phyloP scores from a whole-genome alignment of 257 asterid genomes.

The Solanum habrochaites region DNA sequence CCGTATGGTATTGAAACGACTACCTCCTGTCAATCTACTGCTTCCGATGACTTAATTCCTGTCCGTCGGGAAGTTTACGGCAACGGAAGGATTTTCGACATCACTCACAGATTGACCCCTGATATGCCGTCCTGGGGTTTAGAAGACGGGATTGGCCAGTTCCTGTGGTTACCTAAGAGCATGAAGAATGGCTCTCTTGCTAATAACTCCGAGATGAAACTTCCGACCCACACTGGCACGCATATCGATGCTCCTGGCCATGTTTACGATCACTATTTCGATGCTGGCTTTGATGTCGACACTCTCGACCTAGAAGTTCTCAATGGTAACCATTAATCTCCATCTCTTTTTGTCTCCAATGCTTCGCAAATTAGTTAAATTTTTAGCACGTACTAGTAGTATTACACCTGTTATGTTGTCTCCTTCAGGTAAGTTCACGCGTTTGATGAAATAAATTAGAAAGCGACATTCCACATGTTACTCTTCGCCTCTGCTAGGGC shows the following conservation, averaged over 20 bases:
- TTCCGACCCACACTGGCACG: conserved; percentile 84
- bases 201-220: conserved; percentile 81
- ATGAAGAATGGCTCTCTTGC: conserved; percentile 84
- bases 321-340: conserved; percentile 38
- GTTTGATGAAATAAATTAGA: background rate
- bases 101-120: conserved; percentile 53
- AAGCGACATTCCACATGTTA: background rate
- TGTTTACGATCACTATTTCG: conserved; percentile 68
- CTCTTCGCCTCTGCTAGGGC: background rate
- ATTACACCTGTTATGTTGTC: background rate
- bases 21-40: background rate
- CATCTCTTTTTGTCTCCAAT: background rate
- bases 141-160: conserved; percentile 62
- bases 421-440: background rate
- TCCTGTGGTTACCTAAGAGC: conserved; percentile 57
- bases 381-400: background rate
- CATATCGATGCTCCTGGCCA: conserved; percentile 97
- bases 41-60: conserved; percentile 29
- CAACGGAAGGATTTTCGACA: conserved; percentile 73
- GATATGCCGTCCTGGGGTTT: conserved; percentile 77
- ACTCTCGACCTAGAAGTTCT: conserved; percentile 89
- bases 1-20: background rate
- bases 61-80: conserved; percentile 77
- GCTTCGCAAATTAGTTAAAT: background rate
- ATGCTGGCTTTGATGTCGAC: conserved; percentile 91